Base-by-base conservation (phyloP, 768 basidiomycete genomes). In the Naematelia encephala region DNA sequence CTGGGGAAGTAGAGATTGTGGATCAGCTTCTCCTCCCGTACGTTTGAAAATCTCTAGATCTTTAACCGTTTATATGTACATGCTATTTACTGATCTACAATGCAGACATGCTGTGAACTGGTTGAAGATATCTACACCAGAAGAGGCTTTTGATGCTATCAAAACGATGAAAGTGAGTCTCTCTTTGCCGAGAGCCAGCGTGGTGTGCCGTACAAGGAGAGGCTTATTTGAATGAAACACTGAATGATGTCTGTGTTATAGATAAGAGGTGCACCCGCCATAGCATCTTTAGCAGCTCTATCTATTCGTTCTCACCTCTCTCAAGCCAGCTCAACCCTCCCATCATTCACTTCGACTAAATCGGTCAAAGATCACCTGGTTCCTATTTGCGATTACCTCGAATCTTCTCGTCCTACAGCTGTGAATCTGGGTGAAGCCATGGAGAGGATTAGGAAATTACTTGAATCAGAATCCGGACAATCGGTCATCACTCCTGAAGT, bases 231-330 rank as follows among this genome's bases (percentile, higher is more conserved):
- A n/a, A n/a, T n/a, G n/a, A n/a, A n/a, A n/a, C n/a, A n/a, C n/a
- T n/a, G n/a, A n/a, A n/a, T n/a, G 5, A 26, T 8, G 46, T 21
- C 11, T 8, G 19, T 47, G 8, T 21, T 27, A 3, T 61, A 86
- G 85, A 88, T 88, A 64, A 86, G 94, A 49, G 93, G 93, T 4
- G 94, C 93, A 3, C 93, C 93, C 1, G 94, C 93, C 16, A 97
- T 98, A 46, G 93, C 88, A 0, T 91, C 91, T 0, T 84, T 97
- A 12, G 93, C 92, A 4, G 85, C 90, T 0, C 84, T 94, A 13
- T 84, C 88, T 0, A 79, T 94, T 54, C 83, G 88, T 0, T 81
- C 84, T 13, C 78, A 86, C 63, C 82, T 92, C 46, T 80, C 80
- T 5, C 27, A 52, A 5, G 29, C 43, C 43, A 63, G 78, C 21